phyloP scores from a whole-genome alignment of 352 stramenopile genomes.

The Phytophthora syringae region DNA sequence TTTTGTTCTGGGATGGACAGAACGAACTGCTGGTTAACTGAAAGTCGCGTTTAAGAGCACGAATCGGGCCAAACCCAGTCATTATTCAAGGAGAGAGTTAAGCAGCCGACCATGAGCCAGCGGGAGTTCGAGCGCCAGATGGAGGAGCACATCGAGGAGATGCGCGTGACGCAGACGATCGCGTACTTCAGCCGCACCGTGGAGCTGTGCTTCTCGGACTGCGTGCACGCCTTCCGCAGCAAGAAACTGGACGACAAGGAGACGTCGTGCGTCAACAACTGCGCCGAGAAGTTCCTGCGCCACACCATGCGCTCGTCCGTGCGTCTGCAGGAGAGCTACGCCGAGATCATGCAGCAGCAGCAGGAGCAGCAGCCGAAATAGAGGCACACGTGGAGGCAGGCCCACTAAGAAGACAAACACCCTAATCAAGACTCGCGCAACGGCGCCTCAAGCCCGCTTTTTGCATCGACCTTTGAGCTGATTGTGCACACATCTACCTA shows the following conservation, averaged over 20 bases:
- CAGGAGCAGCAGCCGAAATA: slow-evolving; percentile 73
- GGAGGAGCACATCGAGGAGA: slow-evolving; percentile 92
- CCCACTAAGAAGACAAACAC: not conserved
- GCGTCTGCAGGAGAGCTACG: slow-evolving; percentile 89
- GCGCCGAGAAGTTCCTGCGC: slow-evolving; percentile 91
- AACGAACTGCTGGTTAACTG: not conserved
- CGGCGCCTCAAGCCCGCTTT: not conserved
- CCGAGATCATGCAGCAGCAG: slow-evolving; percentile 88
- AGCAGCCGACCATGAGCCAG: slow-evolving; percentile 57
- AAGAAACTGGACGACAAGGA: slow-evolving; percentile 93
- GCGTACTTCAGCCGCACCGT: slow-evolving; percentile 91
- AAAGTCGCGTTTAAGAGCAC: not conserved
- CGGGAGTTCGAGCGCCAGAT: slow-evolving; percentile 91
- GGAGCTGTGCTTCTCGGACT: slow-evolving; percentile 90
- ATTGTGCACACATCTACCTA: no score
- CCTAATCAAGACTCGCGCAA: slow-evolving; percentile 5
- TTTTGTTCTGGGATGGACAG: not conserved
- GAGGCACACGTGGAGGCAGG: slow-evolving; percentile 11
- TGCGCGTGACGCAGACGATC: slow-evolving; percentile 91
- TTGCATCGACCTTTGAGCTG: slow-evolving; percentile 1
- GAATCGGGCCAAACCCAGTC: not conserved
- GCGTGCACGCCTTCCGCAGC: slow-evolving; percentile 91
- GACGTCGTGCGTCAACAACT: slow-evolving; percentile 88
- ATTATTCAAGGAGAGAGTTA: slow-evolving; percentile 7
- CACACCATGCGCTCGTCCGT: slow-evolving; percentile 92